Evolutionary conservation across 345 rosid species (phyloP).

Genomic region (Bruguiera gymnorhiza): DNA sequence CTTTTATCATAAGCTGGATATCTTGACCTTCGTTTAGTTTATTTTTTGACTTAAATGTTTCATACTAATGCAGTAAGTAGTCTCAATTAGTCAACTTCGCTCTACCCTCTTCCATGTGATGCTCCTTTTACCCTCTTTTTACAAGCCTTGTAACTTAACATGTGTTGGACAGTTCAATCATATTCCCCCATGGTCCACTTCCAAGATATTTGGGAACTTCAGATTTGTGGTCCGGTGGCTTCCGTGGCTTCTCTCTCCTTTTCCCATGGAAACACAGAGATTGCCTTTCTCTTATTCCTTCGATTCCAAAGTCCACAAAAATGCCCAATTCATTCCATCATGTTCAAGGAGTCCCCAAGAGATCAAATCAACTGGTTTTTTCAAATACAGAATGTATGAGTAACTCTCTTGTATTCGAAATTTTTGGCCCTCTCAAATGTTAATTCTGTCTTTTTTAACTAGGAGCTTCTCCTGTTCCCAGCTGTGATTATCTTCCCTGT

Average conservation of each 20-base stretch:
- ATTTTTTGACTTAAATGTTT: no score
- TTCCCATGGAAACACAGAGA: conserved; percentile 17
- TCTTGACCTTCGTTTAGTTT: no score
- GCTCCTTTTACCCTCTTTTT: neutral
- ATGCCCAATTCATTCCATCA: conserved; percentile 3
- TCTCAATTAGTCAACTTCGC: no score
- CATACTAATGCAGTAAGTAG: no score
- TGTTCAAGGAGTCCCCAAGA: conserved; percentile 2
- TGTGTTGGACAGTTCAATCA: neutral
- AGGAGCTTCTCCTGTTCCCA: neutral
- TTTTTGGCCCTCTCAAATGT: neutral
- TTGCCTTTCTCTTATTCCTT: conserved; percentile 19
- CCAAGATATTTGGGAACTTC: conserved; percentile 28
- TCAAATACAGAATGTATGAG: conserved; percentile 29
- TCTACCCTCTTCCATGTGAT: no score
- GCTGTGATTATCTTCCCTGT: conserved; percentile 12
- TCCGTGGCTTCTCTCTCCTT: conserved; percentile 1
- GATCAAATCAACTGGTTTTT: neutral
- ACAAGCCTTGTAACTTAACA: neutral
- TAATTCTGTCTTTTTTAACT: neutral
- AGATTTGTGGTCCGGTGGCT: conserved; percentile 20
- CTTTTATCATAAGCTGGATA: no score
- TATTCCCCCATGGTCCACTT: conserved; percentile 12
- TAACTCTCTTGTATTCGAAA: neutral
- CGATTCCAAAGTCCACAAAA: conserved; percentile 3